Percentiles rank a stretch among this genome's conserved stretches.
Conservation (phyloP, 1,139 yeast genomes). For the Chernovozyma sophiae-reginae region DNA sequence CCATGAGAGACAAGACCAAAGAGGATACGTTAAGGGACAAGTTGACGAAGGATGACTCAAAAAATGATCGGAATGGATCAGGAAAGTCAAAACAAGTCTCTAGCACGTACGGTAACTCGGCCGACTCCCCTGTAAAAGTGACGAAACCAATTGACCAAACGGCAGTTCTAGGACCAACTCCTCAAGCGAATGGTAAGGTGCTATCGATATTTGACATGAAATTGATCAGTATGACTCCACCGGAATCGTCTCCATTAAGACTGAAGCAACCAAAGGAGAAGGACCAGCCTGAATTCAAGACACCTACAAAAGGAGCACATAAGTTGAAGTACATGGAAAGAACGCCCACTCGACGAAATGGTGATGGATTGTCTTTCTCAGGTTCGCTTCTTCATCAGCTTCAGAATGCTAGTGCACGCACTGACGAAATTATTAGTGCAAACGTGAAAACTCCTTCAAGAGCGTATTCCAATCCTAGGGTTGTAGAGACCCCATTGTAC, state of each 20-base stretch:
- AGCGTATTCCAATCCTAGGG: conserved; percentile 10
- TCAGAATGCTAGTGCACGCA: too few species aligned
- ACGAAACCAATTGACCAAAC: not conserved
- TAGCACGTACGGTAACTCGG: conserved; percentile 4
- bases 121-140: not conserved
- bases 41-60: not conserved
- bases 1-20: conserved; percentile 14
- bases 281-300: conserved; percentile 21
- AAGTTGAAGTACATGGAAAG: not conserved
- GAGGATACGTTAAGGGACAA: not conserved
- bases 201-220: conserved; percentile 59
- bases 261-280: not conserved
- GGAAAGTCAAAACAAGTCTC: not conserved
- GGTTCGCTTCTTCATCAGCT: not conserved
- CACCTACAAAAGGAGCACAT: conserved; percentile 26
- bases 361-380: conserved; percentile 2
- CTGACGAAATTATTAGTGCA: too few species aligned
- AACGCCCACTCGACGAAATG: conserved; percentile 3
- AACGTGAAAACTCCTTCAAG: not conserved
- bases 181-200: conserved; percentile 68
- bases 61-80: not conserved
- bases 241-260: conserved; percentile 41
- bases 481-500: conserved; percentile 32
- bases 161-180: conserved; percentile 67
- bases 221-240: conserved; percentile 31